A percentile compares a stretch with the other conserved stretches of the same genome.
phyloP scores from a whole-genome alignment of 2,329 filamentous ascomycete species.

The Botrytis paeoniae region DNA sequence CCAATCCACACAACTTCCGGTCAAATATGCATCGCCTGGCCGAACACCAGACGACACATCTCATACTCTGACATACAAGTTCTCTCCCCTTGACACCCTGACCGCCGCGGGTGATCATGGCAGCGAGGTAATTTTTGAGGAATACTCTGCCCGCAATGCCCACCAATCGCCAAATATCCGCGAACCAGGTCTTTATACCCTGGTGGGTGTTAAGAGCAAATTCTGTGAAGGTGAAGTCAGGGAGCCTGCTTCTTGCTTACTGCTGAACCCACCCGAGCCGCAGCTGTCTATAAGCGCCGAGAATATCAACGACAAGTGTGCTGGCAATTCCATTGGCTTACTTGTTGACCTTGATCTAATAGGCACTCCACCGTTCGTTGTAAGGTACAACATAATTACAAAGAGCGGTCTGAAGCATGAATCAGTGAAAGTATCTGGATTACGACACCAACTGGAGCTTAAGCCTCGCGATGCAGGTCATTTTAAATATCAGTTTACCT shows the following conservation, averaged over 20 bases:
- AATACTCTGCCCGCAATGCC: conserved; percentile 58
- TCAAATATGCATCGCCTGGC: conserved; percentile 65
- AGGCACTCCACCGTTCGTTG: conserved; percentile 86
- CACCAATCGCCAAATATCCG: conserved; percentile 66
- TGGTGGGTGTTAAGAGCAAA: conserved; percentile 75
- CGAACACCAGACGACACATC: conserved; percentile 58
- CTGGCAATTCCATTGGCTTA: conserved; percentile 87
- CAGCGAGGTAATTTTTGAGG: conserved; percentile 54
- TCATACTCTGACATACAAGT: conserved; percentile 76
- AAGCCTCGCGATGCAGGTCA: conserved; percentile 77
- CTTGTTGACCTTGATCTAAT: conserved; percentile 85
- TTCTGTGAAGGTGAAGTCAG: conserved; percentile 84
- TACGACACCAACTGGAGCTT: conserved; percentile 81
- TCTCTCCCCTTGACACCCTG: conserved; percentile 70
- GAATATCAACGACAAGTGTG: conserved; percentile 91
- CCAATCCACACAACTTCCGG: conserved; percentile 62
- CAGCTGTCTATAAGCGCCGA: conserved; percentile 70
- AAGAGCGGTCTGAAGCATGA: conserved; percentile 48
- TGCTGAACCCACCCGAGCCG: conserved; percentile 89
- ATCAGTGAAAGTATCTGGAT: conserved; percentile 57
- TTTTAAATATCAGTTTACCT: conserved; percentile 82
- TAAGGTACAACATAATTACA: conserved; percentile 71
- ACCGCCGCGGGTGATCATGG: conserved; percentile 69
- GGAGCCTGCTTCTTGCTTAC: conserved; percentile 88
- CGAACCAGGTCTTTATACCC: conserved; percentile 79